Percentiles rank a stretch among this genome's conserved stretches.
Conservation (phyloP, 306 rosid species). For the Astragalus glycyphyllos region DNA sequence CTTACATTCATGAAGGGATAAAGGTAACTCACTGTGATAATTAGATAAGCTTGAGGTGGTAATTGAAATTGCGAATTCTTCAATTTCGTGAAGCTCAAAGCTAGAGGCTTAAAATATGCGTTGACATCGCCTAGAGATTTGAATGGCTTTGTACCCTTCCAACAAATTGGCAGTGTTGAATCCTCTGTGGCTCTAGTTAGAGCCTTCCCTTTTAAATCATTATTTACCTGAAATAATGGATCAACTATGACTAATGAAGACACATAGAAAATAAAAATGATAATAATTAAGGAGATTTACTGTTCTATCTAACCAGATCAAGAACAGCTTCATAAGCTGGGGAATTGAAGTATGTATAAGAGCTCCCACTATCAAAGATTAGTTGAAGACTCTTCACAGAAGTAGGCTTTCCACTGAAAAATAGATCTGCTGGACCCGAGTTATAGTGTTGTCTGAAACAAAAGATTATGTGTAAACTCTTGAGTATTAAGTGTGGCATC, state of each 20-base stretch:
- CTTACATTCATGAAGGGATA: not conserved
- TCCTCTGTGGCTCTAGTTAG: conserved; percentile 55
- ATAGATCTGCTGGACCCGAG: conserved; percentile 75
- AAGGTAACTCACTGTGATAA: conserved; percentile 58
- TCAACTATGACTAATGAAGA: conserved; percentile 12
- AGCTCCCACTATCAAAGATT: conserved; percentile 87
- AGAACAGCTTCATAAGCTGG: conserved; percentile 50
- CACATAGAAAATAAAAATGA: not conserved
- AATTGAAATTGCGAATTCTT: conserved; percentile 53
- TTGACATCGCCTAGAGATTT: conserved; percentile 55
- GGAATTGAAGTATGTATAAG: conserved; percentile 78
- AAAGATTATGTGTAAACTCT: not conserved
- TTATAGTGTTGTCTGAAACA: conserved; percentile 63
- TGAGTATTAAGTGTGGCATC: not conserved
- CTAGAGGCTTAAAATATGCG: conserved; percentile 60
- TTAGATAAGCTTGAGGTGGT: conserved; percentile 69
- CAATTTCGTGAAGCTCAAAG: conserved; percentile 54
- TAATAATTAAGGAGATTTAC: not conserved
- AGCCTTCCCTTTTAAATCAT: conserved; percentile 61
- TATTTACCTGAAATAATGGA: conserved; percentile 54
- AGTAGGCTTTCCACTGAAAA: conserved; percentile 61
- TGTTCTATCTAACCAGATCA: conserved; percentile 58
- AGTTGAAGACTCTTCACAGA: conserved; percentile 54
- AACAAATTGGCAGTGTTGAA: conserved; percentile 64
- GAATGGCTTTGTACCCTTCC: conserved; percentile 78